Conservation (phyloP, 2,329 filamentous ascomycete species). For the Alternaria sp. region DNA sequence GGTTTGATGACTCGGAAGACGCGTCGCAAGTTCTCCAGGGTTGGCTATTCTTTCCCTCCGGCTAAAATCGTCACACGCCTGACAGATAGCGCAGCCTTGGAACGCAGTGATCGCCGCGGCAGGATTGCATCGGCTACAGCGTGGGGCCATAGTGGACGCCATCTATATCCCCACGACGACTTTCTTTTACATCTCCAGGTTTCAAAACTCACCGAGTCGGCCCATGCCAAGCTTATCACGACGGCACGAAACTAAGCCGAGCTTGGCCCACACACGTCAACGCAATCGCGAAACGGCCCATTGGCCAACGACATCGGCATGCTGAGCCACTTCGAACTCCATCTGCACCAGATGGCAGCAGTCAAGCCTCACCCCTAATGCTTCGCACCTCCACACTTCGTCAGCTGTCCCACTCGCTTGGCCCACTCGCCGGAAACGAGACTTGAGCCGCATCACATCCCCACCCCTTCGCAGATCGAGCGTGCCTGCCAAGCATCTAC, state of each 20-base stretch:
- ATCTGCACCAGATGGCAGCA: conserved; percentile 36
- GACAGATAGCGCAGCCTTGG: conserved; percentile 1
- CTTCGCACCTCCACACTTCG: conserved; percentile 22
- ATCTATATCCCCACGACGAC: conserved; percentile 20
- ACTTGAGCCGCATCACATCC: conserved; percentile 41
- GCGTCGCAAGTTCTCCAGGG: neutral
- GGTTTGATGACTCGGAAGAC: neutral
- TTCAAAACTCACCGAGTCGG: conserved; percentile 28
- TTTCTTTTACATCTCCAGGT: conserved; percentile 22
- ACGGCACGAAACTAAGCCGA: conserved; percentile 31
- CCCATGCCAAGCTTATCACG: conserved; percentile 16
- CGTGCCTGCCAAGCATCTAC: conserved; percentile 21
- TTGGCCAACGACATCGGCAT: conserved; percentile 37
- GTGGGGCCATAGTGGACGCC: conserved; percentile 14
- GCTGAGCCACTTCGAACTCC: conserved; percentile 32
- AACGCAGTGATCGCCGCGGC: conserved; percentile 13
- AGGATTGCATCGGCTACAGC: conserved; percentile 1
- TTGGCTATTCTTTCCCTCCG: conserved; percentile 3
- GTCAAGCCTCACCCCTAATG: conserved; percentile 27
- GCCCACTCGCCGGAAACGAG: conserved; percentile 32
- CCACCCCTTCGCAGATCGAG: conserved; percentile 12
- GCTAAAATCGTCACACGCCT: conserved; percentile 8
- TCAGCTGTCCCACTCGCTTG: conserved; percentile 19
- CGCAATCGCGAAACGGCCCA: conserved; percentile 20
- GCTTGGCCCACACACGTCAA: conserved; percentile 38